These are phyloP conservation scores for Prunus campanulata DNA, from an alignment of 306 rosid genomes.

Conservation along the genomic window DNA sequence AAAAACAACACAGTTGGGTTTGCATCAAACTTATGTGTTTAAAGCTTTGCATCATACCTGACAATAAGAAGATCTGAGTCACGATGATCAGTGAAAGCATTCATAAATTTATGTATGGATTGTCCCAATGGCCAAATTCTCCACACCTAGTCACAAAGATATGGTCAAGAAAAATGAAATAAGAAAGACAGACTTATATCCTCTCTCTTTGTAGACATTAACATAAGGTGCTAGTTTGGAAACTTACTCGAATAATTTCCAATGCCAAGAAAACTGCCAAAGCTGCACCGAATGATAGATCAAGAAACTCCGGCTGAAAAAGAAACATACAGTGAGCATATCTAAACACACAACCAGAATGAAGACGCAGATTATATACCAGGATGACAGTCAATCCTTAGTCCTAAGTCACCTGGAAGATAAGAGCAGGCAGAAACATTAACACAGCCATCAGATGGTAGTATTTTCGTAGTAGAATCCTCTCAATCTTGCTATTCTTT, in stretches of 20 bases:
- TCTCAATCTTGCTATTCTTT: slow-evolving; percentile 88
- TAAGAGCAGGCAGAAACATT: slow-evolving; percentile 93
- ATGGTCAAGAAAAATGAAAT: slow-evolving; percentile 20
- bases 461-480: slow-evolving; percentile 92
- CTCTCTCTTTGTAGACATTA: neutral
- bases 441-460: slow-evolving; percentile 93
- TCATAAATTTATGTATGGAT: slow-evolving; percentile 81
- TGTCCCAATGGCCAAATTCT: slow-evolving; percentile 93
- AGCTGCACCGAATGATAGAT: slow-evolving; percentile 91
- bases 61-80: slow-evolving; percentile 93
- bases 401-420: slow-evolving; percentile 75
- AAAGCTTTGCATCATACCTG: slow-evolving; percentile 45
- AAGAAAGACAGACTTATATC: neutral
- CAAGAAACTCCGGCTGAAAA: slow-evolving; percentile 88
- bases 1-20: slow-evolving; percentile 16
- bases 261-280: slow-evolving; percentile 75
- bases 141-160: slow-evolving; percentile 63
- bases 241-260: slow-evolving; percentile 89
- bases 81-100: slow-evolving; percentile 93
- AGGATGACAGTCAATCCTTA: slow-evolving; percentile 11
- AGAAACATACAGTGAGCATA: slow-evolving; percentile 24
- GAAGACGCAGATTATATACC: slow-evolving; percentile 15
- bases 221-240: slow-evolving; percentile 11
- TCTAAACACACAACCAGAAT: slow-evolving; percentile 3
- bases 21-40: slow-evolving; percentile 13